A percentile compares a stretch with the other conserved stretches of the same genome.
Evolutionary conservation across 177 flowering plant genomes (phyloP).

Genomic region (Tripterygium wilfordii): DNA sequence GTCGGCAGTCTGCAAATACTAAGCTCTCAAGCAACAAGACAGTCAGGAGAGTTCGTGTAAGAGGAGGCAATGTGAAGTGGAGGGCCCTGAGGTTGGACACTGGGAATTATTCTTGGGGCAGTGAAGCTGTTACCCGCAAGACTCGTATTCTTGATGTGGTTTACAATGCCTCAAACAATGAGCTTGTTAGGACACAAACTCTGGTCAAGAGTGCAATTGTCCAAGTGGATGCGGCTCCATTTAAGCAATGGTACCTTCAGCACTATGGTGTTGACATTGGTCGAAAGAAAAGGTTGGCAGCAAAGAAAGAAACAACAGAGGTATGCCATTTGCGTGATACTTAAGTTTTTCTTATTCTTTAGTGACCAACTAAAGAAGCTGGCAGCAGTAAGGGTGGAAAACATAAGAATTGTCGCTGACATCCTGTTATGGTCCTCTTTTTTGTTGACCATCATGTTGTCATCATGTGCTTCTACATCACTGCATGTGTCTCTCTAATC

Average conservation of each 20-base stretch:
- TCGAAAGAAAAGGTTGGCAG: conserved; percentile 24
- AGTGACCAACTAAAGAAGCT: too few relatives aligned
- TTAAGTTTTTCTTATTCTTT: not conserved
- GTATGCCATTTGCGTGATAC: conserved; percentile 2
- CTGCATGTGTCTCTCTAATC: too few relatives aligned
- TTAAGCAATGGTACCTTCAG: conserved; percentile 37
- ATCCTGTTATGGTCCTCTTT: too few relatives aligned
- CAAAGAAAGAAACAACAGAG: conserved; percentile 27
- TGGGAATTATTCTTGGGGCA: conserved; percentile 35
- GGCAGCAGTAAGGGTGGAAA: too few relatives aligned
- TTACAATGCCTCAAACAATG: conserved; percentile 33
- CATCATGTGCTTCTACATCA: too few relatives aligned
- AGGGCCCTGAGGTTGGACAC: conserved; percentile 31
- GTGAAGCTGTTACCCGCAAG: conserved; percentile 32
- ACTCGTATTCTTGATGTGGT: conserved; percentile 33
- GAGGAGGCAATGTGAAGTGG: conserved; percentile 38
- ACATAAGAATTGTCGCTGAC: too few relatives aligned
- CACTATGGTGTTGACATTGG: conserved; percentile 36
- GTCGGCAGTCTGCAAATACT: conserved; percentile 29
- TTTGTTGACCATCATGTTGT: too few relatives aligned
- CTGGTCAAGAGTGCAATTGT: conserved; percentile 31
- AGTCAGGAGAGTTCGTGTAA: conserved; percentile 27
- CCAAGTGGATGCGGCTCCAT: conserved; percentile 36
- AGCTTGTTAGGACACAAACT: conserved; percentile 33
- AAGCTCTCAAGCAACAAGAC: conserved; percentile 34